A percentile compares a stretch with the other conserved stretches of the same genome.
These are phyloP conservation scores for Geosmithia flava DNA, from an alignment of 2,329 filamentous ascomycete genomes.

Conservation along the genomic window DNA sequence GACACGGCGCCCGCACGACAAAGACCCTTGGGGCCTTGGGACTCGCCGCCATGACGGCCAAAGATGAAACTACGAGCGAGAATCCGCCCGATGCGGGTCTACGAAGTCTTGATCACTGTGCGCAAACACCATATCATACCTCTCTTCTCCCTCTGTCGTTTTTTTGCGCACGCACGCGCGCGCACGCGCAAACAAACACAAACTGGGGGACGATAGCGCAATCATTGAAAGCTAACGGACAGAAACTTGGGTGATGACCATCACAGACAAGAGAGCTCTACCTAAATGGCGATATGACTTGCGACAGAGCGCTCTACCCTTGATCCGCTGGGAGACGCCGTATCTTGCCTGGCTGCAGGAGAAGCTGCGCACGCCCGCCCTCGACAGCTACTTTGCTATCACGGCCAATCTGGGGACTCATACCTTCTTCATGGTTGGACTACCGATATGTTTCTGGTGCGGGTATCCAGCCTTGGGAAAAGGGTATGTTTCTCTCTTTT, in stretches of 20 bases:
- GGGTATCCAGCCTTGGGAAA: constrained; percentile 76
- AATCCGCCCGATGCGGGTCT: constrained; percentile 56
- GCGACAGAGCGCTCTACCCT: constrained; percentile 69
- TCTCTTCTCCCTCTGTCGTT: too few species aligned
- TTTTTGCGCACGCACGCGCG: too few species aligned
- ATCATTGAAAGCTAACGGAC: neutral
- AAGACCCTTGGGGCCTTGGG: too few species aligned
- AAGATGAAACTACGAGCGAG: neutral
- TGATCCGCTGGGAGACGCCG: constrained; percentile 90
- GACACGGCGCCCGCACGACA: too few species aligned
- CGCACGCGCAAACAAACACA: neutral
- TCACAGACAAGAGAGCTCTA: constrained; percentile 67
- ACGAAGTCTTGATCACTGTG: constrained; percentile 69
- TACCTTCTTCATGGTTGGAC: constrained; percentile 94
- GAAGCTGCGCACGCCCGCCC: constrained; percentile 63
- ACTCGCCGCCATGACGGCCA: neutral
- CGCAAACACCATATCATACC: constrained; percentile 8
- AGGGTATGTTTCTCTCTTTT: constrained; percentile 48
- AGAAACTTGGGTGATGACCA: neutral
- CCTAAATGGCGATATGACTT: constrained; percentile 81
- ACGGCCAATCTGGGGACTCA: constrained; percentile 95
- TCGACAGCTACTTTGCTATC: constrained; percentile 95
- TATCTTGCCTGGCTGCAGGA: constrained; percentile 83
- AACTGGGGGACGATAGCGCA: neutral
- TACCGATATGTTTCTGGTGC: constrained; percentile 96